Conservation (phyloP, 2,329 filamentous ascomycete genomes). For the Fusarium oxysporum region DNA sequence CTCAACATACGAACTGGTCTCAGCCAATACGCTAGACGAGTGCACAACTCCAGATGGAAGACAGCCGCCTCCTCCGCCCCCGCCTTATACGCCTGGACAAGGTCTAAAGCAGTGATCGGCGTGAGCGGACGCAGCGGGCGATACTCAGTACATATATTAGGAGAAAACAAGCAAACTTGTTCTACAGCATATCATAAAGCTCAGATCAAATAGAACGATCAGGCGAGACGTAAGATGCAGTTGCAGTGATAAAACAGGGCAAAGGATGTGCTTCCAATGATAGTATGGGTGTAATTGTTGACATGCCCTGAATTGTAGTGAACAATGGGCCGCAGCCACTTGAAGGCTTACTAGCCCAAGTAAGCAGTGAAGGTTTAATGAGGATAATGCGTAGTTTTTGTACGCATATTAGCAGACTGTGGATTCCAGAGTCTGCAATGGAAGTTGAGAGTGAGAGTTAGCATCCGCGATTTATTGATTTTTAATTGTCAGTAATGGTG, state of each 20-base stretch:
- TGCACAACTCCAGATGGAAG: background rate
- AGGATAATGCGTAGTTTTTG: background rate
- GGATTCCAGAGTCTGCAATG: background rate
- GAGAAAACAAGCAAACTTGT: background rate
- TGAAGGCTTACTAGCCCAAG: background rate
- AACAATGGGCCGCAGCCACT: background rate
- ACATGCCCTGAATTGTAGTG: background rate
- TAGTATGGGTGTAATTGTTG: background rate
- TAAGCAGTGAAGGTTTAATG: background rate
- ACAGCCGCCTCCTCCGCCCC: background rate
- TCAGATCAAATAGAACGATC: background rate
- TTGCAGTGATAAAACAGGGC: background rate
- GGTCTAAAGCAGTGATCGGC: background rate
- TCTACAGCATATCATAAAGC: background rate
- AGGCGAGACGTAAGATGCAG: background rate
- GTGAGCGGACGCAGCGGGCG: background rate
- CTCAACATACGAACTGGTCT: background rate
- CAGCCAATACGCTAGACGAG: background rate
- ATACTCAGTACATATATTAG: background rate
- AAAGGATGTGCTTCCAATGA: background rate
- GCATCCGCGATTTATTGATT: background rate
- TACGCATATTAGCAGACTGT: background rate
- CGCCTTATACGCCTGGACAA: background rate
- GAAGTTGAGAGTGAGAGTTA: background rate
- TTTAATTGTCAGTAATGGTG: background rate